Conservation (phyloP, 768 basidiomycete genomes). For the Pleurotus djamor region DNA sequence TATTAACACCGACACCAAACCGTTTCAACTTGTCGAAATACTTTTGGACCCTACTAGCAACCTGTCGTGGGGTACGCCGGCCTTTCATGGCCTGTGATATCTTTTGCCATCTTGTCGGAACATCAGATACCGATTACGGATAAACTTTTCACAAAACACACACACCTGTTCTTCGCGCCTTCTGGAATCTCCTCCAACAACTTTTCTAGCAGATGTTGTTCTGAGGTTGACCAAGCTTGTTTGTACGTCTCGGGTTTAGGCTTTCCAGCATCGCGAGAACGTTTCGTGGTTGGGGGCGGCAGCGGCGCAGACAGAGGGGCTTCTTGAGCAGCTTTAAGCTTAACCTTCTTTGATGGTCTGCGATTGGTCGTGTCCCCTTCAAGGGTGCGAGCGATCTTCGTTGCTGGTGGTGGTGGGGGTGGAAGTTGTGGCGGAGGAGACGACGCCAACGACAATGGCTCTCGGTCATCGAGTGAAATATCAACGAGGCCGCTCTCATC, state of each 20-base stretch:
- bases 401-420: conserved; percentile 8
- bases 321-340: conserved; percentile 9
- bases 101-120: conserved; percentile 61
- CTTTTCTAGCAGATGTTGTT: conserved; percentile 76
- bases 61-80: conserved; percentile 73
- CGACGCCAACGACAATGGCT: conserved; percentile 10
- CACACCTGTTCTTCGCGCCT: conserved; percentile 71
- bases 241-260: conserved; percentile 78
- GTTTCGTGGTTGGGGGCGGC: conserved; percentile 10
- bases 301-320: conserved; percentile 12
- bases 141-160: neutral
- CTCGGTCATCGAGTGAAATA: conserved; percentile 34
- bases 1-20: conserved; percentile 49
- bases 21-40: conserved; percentile 83
- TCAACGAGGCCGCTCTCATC: conserved; percentile 66
- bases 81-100: conserved; percentile 84
- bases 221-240: conserved; percentile 72
- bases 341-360: conserved; percentile 3
- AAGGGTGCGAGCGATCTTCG: conserved; percentile 10
- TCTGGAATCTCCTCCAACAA: conserved; percentile 75
- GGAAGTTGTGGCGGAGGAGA: neutral
- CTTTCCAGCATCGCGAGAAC: conserved; percentile 25
- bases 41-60: conserved; percentile 88
- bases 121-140: too few relatives aligned
- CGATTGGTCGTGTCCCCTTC: neutral